Evolutionary conservation across 1,284 basidiomycete species (phyloP), one percentile per base, ranked within the genome.

Genomic region (Mycosarcoma mackinlayi): DNA sequence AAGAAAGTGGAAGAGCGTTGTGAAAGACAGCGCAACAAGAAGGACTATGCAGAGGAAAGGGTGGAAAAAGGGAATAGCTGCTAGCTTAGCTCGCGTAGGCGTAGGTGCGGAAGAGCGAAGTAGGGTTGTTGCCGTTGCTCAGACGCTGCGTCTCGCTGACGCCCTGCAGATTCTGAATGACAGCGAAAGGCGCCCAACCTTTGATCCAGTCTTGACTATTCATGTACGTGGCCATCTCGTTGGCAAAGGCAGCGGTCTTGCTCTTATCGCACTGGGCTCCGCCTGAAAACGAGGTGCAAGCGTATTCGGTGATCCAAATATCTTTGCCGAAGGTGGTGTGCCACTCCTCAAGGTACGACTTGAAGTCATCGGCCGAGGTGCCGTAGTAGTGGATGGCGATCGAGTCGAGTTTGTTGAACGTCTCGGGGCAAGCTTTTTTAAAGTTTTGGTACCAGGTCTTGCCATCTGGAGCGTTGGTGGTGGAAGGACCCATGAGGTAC

Each of bases 161-260:
- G 11, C 73, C 75, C 63, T 77, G 75, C 33, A 79, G 33, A 46
- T 77, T 69, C 49, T 73, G 63, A 38, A 79, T 75, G 10, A 75
- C 73, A 23, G 70, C 75, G 28, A 79, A 79, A 1, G 75, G 73
- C 14, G 77, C 66, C 44, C 67, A 79, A 0, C 73, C 77, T 28
- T 72, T 58, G 31, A 79, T 44, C 60, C 60, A 75, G 40, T 64
- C 54, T 38, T 79, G 69, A 9, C 33, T 16, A 48, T 84, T 73
- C 60, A 82, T 66, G 54, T 67, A 80, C 24, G 53, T 40, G 10
- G 56, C 73, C 10, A 84, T 82, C 57, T 86, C 85, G 59, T 83
- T 83, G 10, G 80, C 77, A 76, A 85, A 86, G 58, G 85, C 83
- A 13, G 71, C 73, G n/a, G 78, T 75, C n/a, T 85, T 79, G 14